Percentiles rank a stretch among this genome's conserved stretches.
phyloP scores from a whole-genome alignment of 257 asterid genomes.

The Ophiorrhiza pumila region DNA sequence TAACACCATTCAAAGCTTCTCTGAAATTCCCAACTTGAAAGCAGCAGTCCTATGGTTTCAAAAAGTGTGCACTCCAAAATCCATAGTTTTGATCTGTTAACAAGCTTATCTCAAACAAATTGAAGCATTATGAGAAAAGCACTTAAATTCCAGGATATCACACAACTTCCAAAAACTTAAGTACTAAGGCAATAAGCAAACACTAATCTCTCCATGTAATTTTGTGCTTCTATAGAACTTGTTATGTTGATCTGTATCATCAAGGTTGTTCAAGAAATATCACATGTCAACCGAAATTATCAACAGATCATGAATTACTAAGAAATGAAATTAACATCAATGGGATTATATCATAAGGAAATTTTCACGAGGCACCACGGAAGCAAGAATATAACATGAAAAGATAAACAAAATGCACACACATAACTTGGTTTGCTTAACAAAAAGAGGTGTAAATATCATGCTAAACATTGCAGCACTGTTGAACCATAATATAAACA shows the following conservation, averaged over 20 bases:
- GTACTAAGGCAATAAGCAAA: background rate
- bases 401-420: background rate
- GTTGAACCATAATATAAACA: background rate
- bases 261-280: background rate
- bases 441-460: background rate
- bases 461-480: background rate
- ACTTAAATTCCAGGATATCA: background rate
- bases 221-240: background rate
- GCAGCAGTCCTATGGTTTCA: background rate
- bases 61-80: background rate
- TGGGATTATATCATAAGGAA: background rate
- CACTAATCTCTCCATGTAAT: background rate
- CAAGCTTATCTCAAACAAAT: background rate
- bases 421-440: background rate
- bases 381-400: too few relatives aligned
- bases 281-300: background rate
- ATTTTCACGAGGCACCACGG: background rate
- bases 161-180: background rate
- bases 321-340: background rate
- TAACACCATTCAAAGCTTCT: background rate
- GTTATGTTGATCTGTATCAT: background rate
- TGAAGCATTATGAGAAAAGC: background rate
- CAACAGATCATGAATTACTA: background rate
- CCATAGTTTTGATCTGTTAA: background rate
- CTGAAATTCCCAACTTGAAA: background rate